Evolutionary conservation across 2,329 filamentous ascomycete genomes (phyloP), one percentile per base, ranked within the genome.

Genomic region (Blastomyces parvus): DNA sequence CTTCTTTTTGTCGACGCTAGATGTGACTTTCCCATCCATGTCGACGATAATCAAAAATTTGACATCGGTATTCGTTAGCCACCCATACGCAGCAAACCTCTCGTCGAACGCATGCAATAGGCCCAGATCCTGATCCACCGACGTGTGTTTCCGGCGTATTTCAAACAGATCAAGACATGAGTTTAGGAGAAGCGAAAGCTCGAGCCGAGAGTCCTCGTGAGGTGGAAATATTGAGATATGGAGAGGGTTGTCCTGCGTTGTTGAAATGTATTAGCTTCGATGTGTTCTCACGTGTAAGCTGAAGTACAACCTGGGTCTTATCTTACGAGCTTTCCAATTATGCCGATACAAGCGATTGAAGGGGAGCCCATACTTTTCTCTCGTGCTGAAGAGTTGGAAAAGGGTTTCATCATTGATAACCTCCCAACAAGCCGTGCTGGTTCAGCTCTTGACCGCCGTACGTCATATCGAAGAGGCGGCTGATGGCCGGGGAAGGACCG

Each of bases 151-250:
- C 67, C 90, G 83, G 64, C 91, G 90, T 65, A 92, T 85, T 70
- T 94, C 90, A 77, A 99, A 97, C 67, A 97, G 87, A 77, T 99
- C 94, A 68, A 99, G 88, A 64, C 90, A 94, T 64, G 88, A 89
- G 68, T 91, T 94, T 66, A 97, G 86, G 59, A 97, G 84, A 70
- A 97, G 91, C 44, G 89, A 91, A 80, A 94, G 97, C 74, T 96
- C 91, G 13, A 97, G 84, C 66, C 74, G 55, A 75, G 81, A 79
- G 58, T 82, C 78, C 72, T 84, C 81, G 80, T 89, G 84, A 57
- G 87, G 88, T 60, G 91, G 89, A 77, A 97, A 96, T 73, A 96
- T 86, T 65, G 90, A 87, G 70, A 96, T 89, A 79, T 97, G 93
- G 68, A 97, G 88, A 64, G 93, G 94, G 74, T 97, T 96, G 80